A percentile compares a stretch with the other conserved stretches of the same genome.
Conservation (phyloP, 495 filamentous ascomycete genomes). For the Staphylotrichum tortipilum region DNA sequence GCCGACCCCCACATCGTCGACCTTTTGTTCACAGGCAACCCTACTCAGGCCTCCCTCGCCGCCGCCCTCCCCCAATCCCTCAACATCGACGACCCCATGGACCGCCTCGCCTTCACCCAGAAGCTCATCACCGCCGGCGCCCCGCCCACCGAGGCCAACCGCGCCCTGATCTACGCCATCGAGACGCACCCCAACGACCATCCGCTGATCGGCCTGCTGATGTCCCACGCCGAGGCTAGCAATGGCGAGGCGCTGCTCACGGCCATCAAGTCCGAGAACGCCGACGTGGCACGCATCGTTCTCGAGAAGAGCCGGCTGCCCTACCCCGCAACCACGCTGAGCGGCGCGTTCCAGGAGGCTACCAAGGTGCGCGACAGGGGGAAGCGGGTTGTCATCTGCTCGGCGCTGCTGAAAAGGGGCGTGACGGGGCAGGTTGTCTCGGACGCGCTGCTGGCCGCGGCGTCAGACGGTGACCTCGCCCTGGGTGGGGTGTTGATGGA, state of each 20-base stretch:
- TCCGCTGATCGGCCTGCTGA: conserved; percentile 30
- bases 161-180: conserved; percentile 36
- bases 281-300: conserved; percentile 31
- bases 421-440: conserved; percentile 28
- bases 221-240: conserved; percentile 30
- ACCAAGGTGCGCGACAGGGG: conserved; percentile 21
- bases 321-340: conserved; percentile 21
- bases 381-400: conserved; percentile 26
- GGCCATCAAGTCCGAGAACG: conserved; percentile 28
- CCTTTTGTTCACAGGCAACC: conserved; percentile 23
- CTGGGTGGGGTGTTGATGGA: conserved; percentile 34
- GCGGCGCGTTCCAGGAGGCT: conserved; percentile 26
- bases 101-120: conserved; percentile 34
- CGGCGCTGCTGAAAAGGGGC: conserved; percentile 31
- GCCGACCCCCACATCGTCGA: conserved; percentile 33
- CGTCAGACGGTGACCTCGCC: conserved; percentile 36
- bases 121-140: conserved; percentile 34
- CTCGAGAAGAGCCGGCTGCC: conserved; percentile 23
- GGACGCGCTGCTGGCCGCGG: conserved; percentile 34
- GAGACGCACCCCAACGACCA: conserved; percentile 31
- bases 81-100: conserved; percentile 34
- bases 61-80: conserved; percentile 35
- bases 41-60: conserved; percentile 26
- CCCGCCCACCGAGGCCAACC: conserved; percentile 31
- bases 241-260: conserved; percentile 34